phyloP scores from a whole-genome alignment of 1,284 basidiomycete genomes.

The Butyriboletus pseudospeciosus region DNA sequence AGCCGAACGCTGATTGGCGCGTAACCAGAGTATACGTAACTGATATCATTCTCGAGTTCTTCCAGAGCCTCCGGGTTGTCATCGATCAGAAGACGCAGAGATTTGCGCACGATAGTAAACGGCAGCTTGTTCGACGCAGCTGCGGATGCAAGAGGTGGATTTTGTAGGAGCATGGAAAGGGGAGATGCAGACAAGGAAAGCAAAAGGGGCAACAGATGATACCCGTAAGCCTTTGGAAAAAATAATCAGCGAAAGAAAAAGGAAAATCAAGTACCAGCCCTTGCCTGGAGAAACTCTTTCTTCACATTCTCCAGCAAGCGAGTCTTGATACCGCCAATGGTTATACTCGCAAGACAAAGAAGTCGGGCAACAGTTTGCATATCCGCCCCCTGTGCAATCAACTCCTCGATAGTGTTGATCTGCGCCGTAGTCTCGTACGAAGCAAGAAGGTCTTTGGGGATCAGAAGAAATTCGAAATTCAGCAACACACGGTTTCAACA shows the following conservation, averaged over 20 bases:
- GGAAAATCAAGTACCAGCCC: constrained; percentile 13
- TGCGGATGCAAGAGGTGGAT: constrained; percentile 53
- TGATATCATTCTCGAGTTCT: constrained; percentile 87
- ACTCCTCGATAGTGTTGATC: constrained; percentile 76
- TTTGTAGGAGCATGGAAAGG: constrained; percentile 62
- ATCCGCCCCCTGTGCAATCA: constrained; percentile 81
- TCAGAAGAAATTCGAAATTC: constrained; percentile 5
- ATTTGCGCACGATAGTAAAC: constrained; percentile 72
- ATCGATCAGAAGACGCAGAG: constrained; percentile 88
- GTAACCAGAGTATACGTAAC: constrained; percentile 95
- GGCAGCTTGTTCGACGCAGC: constrained; percentile 55
- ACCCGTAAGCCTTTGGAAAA: constrained; percentile 77
- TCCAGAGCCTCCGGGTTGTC: constrained; percentile 74
- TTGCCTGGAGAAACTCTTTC: constrained; percentile 84
- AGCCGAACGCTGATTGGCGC: constrained; percentile 90
- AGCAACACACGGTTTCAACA: constrained; percentile 1
- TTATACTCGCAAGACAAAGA: constrained; percentile 82
- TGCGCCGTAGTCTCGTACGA: constrained; percentile 80
- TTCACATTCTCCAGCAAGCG: constrained; percentile 87
- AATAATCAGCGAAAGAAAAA: constrained; percentile 6
- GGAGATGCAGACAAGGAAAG: constrained; percentile 73
- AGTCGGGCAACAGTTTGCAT: constrained; percentile 75
- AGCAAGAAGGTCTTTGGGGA: constrained; percentile 74
- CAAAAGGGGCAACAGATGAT: constrained; percentile 81
- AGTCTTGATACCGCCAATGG: constrained; percentile 80